Conservation (phyloP, 2,329 filamentous ascomycete genomes). For the Aspergillus udagawae region DNA sequence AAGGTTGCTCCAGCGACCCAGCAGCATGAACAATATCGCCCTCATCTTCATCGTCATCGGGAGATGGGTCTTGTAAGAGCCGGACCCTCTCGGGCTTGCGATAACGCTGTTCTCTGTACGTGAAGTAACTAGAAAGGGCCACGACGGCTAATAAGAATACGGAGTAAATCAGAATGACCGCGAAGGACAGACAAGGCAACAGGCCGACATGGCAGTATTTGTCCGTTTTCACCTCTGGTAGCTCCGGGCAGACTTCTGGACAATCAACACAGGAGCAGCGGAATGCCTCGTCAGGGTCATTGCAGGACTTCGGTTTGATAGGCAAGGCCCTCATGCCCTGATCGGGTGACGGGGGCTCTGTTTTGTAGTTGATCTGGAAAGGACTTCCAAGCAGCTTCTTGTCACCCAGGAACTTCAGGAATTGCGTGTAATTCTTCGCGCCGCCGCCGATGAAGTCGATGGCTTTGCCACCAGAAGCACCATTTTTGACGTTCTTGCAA, state of each 20-base stretch:
- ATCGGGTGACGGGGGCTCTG: conserved; percentile 56
- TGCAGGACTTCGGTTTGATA: conserved; percentile 78
- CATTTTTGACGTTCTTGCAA: conserved; percentile 98
- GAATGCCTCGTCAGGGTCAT: conserved; percentile 79
- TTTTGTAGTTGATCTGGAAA: conserved; percentile 89
- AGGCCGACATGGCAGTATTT: conserved; percentile 77
- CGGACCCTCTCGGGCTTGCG: conserved; percentile 78
- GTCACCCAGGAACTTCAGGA: conserved; percentile 88
- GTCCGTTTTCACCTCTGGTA: conserved; percentile 68
- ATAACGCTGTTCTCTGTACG: conserved; percentile 68
- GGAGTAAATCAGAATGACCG: conserved; percentile 81
- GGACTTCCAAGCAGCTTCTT: conserved; percentile 88
- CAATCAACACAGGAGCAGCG: conserved; percentile 94
- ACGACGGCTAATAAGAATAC: conserved; percentile 66
- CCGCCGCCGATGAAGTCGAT: conserved; percentile 96
- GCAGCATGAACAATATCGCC: conserved; percentile 74
- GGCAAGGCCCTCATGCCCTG: conserved; percentile 67
- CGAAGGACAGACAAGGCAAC: conserved; percentile 91
- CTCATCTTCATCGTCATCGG: conserved; percentile 91
- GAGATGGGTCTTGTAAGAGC: conserved; percentile 75
- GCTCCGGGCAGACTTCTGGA: conserved; percentile 73
- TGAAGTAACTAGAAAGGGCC: conserved; percentile 68
- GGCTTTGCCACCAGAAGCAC: conserved; percentile 84
- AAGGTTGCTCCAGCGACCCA: conserved; percentile 73
- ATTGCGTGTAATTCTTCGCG: conserved; percentile 80